phyloP scores from a whole-genome alignment of 345 rosid species.

The Toxicodendron radicans region DNA sequence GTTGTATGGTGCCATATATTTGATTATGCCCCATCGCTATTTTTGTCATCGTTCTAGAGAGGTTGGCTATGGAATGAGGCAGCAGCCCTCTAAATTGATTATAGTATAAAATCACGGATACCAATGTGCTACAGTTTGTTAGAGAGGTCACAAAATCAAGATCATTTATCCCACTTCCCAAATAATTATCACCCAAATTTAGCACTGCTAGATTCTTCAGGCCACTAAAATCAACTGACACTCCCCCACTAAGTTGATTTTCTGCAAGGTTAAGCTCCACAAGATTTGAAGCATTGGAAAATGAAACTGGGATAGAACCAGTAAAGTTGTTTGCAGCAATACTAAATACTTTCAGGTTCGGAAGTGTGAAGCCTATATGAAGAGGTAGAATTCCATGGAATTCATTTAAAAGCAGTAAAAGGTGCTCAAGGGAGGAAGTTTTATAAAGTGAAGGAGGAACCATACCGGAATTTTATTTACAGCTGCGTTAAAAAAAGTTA shows the following conservation, averaged over 20 bases:
- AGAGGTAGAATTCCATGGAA: constrained; percentile 18
- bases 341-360: background rate
- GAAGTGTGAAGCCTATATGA: constrained; percentile 19
- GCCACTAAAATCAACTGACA: constrained; percentile 10
- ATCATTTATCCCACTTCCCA: constrained; percentile 10
- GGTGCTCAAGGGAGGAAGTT: background rate
- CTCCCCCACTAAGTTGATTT: background rate
- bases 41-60: fast-evolving
- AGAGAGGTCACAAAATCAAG: constrained; percentile 18
- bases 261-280: fast-evolving
- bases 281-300: constrained; percentile 27
- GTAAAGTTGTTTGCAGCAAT: background rate
- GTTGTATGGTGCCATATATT: background rate
- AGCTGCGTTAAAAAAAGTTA: fast-evolving
- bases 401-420: background rate
- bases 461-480: fast-evolving
- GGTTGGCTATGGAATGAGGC: constrained; percentile 1
- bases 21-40: background rate
- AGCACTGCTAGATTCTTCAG: background rate
- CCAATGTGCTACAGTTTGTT: constrained; percentile 10
- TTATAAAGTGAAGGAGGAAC: constrained; percentile 26
- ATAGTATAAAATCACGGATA: fast-evolving
- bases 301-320: constrained; percentile 21
- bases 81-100: constrained; percentile 24
- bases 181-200: background rate